These are phyloP conservation scores for Dryas octopetala DNA, from an alignment of 306 rosid species.

Conservation along the genomic window DNA sequence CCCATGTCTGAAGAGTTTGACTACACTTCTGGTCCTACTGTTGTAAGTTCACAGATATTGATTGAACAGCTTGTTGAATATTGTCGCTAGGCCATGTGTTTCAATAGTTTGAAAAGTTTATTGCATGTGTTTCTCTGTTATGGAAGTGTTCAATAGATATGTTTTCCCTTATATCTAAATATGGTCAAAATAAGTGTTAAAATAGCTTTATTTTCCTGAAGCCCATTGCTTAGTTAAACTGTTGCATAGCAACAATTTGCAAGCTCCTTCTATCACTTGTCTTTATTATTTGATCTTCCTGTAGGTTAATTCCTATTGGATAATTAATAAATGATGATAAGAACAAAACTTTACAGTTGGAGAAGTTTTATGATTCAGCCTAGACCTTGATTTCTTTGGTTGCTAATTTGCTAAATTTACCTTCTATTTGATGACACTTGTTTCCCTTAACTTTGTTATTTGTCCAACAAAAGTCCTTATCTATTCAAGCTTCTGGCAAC, in stretches of 20 bases:
- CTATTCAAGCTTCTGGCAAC: constrained; percentile 27
- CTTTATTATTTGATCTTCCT: neutral
- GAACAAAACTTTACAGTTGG: neutral
- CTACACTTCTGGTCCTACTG: constrained; percentile 75
- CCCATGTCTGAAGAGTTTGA: constrained; percentile 64
- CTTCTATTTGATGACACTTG: neutral
- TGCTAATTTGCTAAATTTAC: neutral
- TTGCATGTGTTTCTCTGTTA: constrained; percentile 1
- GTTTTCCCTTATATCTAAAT: neutral
- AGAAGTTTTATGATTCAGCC: neutral
- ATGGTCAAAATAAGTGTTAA: neutral
- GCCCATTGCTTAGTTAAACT: neutral
- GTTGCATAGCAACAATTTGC: neutral
- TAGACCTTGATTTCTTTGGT: neutral
- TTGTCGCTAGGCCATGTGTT: constrained; percentile 12
- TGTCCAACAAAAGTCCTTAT: constrained; percentile 12
- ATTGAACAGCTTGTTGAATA: constrained; percentile 1
- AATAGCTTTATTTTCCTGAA: neutral
- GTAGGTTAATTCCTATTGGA: neutral
- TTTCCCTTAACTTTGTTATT: neutral
- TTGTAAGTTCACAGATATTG: constrained; percentile 52
- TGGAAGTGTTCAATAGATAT: neutral
- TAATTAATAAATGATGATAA: neutral
- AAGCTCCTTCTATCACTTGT: neutral
- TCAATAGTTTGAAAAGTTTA: constrained; percentile 4